These are phyloP conservation scores for Penicillium crustosum DNA, from an alignment of 2,329 filamentous ascomycete species.

Conservation along the genomic window DNA sequence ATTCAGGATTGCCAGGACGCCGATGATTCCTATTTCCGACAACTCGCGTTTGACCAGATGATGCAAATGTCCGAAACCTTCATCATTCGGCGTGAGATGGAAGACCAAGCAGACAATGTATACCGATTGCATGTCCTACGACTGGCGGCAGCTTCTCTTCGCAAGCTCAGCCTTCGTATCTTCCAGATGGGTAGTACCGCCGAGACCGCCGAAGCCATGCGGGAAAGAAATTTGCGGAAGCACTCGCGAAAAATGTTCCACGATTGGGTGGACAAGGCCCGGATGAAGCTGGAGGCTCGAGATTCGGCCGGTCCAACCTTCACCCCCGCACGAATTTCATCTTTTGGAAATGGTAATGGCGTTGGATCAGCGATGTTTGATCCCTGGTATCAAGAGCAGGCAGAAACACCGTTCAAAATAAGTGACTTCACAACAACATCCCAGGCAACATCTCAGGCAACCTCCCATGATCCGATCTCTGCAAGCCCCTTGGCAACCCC, in stretches of 20 bases:
- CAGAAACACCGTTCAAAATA: constrained; percentile 40
- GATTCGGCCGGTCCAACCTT: constrained; percentile 33
- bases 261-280: constrained; percentile 54
- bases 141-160: constrained; percentile 50
- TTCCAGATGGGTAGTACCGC: constrained; percentile 55
- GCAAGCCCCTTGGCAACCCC: constrained; percentile 43
- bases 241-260: constrained; percentile 57
- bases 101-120: constrained; percentile 49
- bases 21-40: constrained; percentile 40
- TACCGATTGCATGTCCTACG: constrained; percentile 49
- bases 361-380: constrained; percentile 33
- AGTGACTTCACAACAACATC: constrained; percentile 33
- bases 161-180: constrained; percentile 57
- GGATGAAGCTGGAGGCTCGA: constrained; percentile 30
- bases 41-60: constrained; percentile 40
- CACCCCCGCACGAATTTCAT: constrained; percentile 27
- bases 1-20: constrained; percentile 39
- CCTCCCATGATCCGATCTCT: constrained; percentile 31
- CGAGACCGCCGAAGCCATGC: constrained; percentile 55
- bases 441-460: constrained; percentile 14
- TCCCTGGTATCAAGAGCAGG: constrained; percentile 34
- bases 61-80: constrained; percentile 39
- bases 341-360: constrained; percentile 20
- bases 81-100: constrained; percentile 35
- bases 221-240: constrained; percentile 54